Conservation (phyloP, 176 grass and related monocot genomes). For the Phoenix dactylifera region DNA sequence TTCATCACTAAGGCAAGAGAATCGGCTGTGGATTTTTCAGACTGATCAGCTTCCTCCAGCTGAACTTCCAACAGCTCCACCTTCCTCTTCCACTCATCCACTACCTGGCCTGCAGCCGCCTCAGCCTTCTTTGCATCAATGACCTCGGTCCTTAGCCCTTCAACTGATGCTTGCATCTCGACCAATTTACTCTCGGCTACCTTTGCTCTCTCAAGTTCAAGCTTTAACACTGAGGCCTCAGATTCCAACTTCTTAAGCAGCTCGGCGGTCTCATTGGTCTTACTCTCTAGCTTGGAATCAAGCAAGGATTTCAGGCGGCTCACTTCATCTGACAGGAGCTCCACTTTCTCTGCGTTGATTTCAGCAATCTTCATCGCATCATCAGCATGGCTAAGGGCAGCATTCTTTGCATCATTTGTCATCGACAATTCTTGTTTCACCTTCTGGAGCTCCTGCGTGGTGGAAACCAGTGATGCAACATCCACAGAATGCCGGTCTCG, state of each 20-base stretch:
- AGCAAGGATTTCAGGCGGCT: constrained; percentile 51
- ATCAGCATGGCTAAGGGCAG: constrained; percentile 49
- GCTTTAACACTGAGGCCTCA: constrained; percentile 44
- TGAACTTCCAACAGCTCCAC: constrained; percentile 38
- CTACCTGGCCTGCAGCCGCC: constrained; percentile 27
- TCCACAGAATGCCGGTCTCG: constrained; percentile 42
- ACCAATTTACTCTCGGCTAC: constrained; percentile 43
- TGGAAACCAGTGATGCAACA: constrained; percentile 44
- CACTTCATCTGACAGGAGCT: constrained; percentile 55
- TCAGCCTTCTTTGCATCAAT: constrained; percentile 55
- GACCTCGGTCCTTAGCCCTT: constrained; percentile 43
- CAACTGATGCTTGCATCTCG: constrained; percentile 34
- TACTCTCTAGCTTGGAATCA: constrained; percentile 56
- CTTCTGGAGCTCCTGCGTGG: constrained; percentile 55
- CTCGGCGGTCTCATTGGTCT: constrained; percentile 43
- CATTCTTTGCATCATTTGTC: constrained; percentile 55
- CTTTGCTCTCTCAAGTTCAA: constrained; percentile 50
- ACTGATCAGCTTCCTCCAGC: constrained; percentile 41
- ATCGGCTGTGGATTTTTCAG: constrained; percentile 54
- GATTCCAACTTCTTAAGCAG: constrained; percentile 53
- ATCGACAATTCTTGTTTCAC: constrained; percentile 43
- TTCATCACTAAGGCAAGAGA: constrained; percentile 38
- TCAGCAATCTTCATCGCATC: constrained; percentile 64
- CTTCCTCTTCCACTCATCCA: constrained; percentile 73
- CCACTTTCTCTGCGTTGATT: constrained; percentile 66